Conservation (phyloP, 139 green algal species). For the Microglena sp. region DNA sequence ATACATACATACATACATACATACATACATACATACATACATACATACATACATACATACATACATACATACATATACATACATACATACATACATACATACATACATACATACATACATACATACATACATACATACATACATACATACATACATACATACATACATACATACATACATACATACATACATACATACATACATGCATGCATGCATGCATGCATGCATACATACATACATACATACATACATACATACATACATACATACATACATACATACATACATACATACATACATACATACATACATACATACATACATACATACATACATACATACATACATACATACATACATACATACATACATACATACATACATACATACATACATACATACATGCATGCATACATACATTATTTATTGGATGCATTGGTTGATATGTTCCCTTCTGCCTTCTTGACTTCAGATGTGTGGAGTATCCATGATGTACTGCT, state of each 20-base stretch:
- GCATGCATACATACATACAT: slow-evolving; percentile 14
- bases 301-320: neutral
- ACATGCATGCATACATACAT: slow-evolving; percentile 6
- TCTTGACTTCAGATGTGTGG: too few relatives aligned
- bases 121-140: neutral
- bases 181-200: slow-evolving; percentile 16
- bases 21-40: neutral
- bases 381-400: slow-evolving; percentile 7
- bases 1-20: slow-evolving; percentile 6
- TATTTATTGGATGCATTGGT: neutral
- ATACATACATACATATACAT: slow-evolving; percentile 3
- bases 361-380: neutral
- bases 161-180: slow-evolving; percentile 17
- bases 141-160: slow-evolving; percentile 6
- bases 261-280: neutral
- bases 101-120: slow-evolving; percentile 8
- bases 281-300: neutral
- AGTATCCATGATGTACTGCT: too few relatives aligned
- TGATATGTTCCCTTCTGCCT: neutral
- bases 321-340: neutral
- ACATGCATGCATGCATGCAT: slow-evolving; percentile 9
- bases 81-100: slow-evolving; percentile 8
- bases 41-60: slow-evolving; percentile 5
- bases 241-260: slow-evolving; percentile 2
- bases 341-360: slow-evolving; percentile 33